Conservation (phyloP, 2,329 filamentous ascomycete genomes). For the Orbilia ellipsospora region DNA sequence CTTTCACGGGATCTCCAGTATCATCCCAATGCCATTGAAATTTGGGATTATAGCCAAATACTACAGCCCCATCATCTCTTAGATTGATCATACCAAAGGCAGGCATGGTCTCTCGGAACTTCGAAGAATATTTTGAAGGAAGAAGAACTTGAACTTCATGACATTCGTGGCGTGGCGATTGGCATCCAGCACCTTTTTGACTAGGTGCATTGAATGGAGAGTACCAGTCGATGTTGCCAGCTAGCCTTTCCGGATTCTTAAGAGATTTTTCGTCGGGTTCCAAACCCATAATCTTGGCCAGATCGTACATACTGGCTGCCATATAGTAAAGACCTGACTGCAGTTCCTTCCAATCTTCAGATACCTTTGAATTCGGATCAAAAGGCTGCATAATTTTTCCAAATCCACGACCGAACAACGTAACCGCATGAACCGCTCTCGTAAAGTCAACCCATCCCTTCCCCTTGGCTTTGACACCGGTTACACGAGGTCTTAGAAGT, state of each 20-base stretch:
- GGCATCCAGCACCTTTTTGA: conserved; percentile 26
- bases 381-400: conserved; percentile 59
- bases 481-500: conserved; percentile 8
- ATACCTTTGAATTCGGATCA: conserved; percentile 27
- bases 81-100: background rate
- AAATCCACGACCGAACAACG: conserved; percentile 58
- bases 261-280: conserved; percentile 53
- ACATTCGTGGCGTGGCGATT: conserved; percentile 8
- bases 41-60: conserved; percentile 19
- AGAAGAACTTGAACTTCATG: conserved; percentile 7
- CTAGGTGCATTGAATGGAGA: conserved; percentile 47
- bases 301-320: conserved; percentile 58
- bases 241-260: conserved; percentile 50
- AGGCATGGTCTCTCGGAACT: background rate
- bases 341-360: conserved; percentile 47
- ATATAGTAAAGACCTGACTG: conserved; percentile 60
- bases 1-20: background rate
- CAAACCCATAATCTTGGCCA: conserved; percentile 59
- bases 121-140: no score
- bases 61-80: conserved; percentile 5
- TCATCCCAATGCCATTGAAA: background rate
- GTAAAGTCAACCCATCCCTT: conserved; percentile 59
- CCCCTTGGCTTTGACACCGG: background rate
- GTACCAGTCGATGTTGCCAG: conserved; percentile 57
- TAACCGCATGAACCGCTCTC: conserved; percentile 56